Base-by-base conservation (phyloP, 2,329 filamentous ascomycete species). In the Alternaria longipes region DNA sequence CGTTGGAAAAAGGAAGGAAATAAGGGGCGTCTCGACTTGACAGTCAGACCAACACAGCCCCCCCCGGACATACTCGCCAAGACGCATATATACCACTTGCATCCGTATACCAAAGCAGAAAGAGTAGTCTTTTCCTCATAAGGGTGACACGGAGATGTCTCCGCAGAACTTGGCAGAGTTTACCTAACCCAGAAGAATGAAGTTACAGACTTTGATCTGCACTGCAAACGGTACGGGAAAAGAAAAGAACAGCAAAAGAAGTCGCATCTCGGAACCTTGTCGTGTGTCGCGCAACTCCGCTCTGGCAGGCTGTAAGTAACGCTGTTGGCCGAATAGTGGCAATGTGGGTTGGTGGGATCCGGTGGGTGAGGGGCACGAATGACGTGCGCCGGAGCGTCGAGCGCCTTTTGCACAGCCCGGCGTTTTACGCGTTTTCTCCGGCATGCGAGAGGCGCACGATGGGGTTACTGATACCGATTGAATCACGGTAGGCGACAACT, bases 371-470 rank as follows among this genome's bases (percentile, higher is more conserved):
- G 40, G 20, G 24, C 24, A 56, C 54, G 54, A 50, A 56, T 56
- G 18, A 42, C 24, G 44, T 20, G 45, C 45, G 34, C 32, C 52
- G 52, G 52, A 54, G 52, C 28, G 16, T n/a, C 32, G 46, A 38
- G 18, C 46, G 46, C 9, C 24, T n/a, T 18, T 18, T 50, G 46
- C 46, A 36, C 46, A 36, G 46, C 46, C 30, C 46, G 20, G 16
- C 18, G 14, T 24, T 50, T 36, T 36, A 50, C 20, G 20, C 32
- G 34, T 36, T 26, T 24, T 24, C 12, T 6, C n/a, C 18, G 20
- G 46, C 46, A 8, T 49, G 30, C 18, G 20, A 49, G 30, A 36
- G 11, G 46, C 34, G 20, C 30, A 18, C 30, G 22, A 18, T 24
- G 22, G 20, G 26, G 18, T 36, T 50, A 24, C 32, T 34, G 9